phyloP scores from a whole-genome alignment of 768 basidiomycete genomes.

The Xerocomellus chrysenteron region DNA sequence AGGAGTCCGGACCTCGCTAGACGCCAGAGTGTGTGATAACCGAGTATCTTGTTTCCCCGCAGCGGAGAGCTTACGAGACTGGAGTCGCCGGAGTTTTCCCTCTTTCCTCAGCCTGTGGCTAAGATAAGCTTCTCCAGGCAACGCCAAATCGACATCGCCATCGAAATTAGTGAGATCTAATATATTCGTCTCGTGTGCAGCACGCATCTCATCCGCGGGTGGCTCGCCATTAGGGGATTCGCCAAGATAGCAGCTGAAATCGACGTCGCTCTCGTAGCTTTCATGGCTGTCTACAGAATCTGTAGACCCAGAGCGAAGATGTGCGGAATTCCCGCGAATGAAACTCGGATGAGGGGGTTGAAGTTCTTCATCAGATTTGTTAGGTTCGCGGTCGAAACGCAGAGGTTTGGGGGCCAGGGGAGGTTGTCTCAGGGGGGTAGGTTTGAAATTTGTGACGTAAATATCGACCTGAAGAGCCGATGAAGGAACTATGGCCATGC shows the following conservation, averaged over 20 bases:
- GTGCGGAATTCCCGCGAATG: constrained; percentile 5
- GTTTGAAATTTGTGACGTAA: constrained; percentile 64
- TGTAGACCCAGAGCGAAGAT: constrained; percentile 13
- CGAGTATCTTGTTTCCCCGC: constrained; percentile 13
- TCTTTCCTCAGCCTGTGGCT: constrained; percentile 55
- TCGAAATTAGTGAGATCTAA: constrained; percentile 77
- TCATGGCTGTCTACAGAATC: constrained; percentile 33
- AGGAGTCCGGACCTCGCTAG: background rate
- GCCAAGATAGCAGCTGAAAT: constrained; percentile 43
- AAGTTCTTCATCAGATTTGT: constrained; percentile 24
- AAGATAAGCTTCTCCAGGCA: constrained; percentile 57
- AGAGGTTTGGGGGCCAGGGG: constrained; percentile 11
- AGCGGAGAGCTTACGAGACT: constrained; percentile 34
- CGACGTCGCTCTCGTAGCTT: constrained; percentile 36
- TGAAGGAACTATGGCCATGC: constrained; percentile 51
- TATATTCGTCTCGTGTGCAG: constrained; percentile 48
- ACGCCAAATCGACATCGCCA: constrained; percentile 61
- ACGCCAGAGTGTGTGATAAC: background rate
- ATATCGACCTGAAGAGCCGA: constrained; percentile 62
- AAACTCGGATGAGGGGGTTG: constrained; percentile 38
- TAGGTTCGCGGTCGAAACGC: constrained; percentile 9
- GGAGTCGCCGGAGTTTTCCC: constrained; percentile 56
- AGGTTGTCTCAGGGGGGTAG: constrained; percentile 18
- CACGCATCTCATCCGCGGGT: constrained; percentile 30
- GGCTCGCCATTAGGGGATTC: constrained; percentile 33